A percentile compares a stretch with the other conserved stretches of the same genome.
Evolutionary conservation across 1,284 basidiomycete species (phyloP).

Genomic region (Schizopora paradoxa): DNA sequence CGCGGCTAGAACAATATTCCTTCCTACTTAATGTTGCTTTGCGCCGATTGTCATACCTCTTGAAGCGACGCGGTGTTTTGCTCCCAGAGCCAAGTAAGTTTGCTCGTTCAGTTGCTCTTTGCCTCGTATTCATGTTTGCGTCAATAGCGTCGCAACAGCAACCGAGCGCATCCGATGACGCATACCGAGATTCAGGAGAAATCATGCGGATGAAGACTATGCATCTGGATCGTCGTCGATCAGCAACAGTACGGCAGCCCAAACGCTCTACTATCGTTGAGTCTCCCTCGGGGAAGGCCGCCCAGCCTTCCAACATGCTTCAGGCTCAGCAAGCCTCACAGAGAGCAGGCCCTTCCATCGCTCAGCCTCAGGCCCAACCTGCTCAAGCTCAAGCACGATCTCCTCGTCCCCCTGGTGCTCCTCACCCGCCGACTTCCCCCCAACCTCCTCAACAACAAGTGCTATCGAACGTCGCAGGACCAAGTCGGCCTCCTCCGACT

Average conservation of each 20-base stretch:
- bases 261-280: conserved; percentile 95
- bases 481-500: conserved; percentile 36
- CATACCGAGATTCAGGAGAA: conserved; percentile 82
- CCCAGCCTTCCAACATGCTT: conserved; percentile 55
- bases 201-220: conserved; percentile 93
- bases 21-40: conserved; percentile 96
- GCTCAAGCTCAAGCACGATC: conserved; percentile 27
- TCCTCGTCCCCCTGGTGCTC: conserved; percentile 19
- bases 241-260: conserved; percentile 86
- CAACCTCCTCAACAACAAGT: conserved; percentile 30
- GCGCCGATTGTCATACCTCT: conserved; percentile 82
- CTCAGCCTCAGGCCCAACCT: conserved; percentile 30
- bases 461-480: conserved; percentile 22
- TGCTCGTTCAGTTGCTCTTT: conserved; percentile 17
- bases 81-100: conserved; percentile 68
- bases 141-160: conserved; percentile 32
- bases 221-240: conserved; percentile 91
- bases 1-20: conserved; percentile 95
- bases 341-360: conserved; percentile 27
- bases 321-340: conserved; percentile 38
- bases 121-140: conserved; percentile 14
- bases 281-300: conserved; percentile 87
- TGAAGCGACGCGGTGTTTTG: conserved; percentile 90
- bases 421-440: conserved; percentile 17
- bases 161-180: conserved; percentile 44